Base-by-base conservation (phyloP, 495 filamentous ascomycete genomes). In the Articulospora tetracladia region DNA sequence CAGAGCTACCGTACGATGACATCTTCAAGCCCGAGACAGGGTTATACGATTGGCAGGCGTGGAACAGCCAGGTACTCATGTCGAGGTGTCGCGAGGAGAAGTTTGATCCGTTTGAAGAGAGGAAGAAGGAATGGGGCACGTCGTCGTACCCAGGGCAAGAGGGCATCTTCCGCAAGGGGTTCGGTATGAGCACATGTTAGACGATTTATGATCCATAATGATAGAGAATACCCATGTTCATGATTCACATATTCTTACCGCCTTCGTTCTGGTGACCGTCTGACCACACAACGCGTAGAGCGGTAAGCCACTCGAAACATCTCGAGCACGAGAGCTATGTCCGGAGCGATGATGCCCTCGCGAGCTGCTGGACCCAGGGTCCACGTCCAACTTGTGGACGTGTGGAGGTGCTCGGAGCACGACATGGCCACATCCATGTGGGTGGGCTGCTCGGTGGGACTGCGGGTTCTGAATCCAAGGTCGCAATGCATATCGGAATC, bases 1-100 rank as follows among this genome's bases (percentile, higher is more conserved):
- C 61, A 41, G 72, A 76, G 48, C 53, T 70, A 24, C 73, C 72
- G 4, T 76, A 74, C 52, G 74, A 78, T 36, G 69, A 74, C 48
- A 63, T 70, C 8, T 79, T 78, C 61, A 72, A 74, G 44, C 64
- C 69, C 10, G 73, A 77, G 60, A 69, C 72, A 6, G 58, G 57
- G 1, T 17, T 61, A 36, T 68, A 68, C 34, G 65, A 60, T 20
- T 68, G 65, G 65, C 61, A 64, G 34, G 41, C 53, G 1, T 64
- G 59, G 55, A 66, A 58, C 51, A 50, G 54, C 19, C 55, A 59
- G 53, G 59, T 62, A 4, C 20, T 58, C 23, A 57, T 64, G 56
- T 52, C 34, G 1, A 59, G 57, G 46, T 64, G 61, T 55, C 20
- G 65, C 23, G 65, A 68, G 41, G 65, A 68, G 56, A 63, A 63